Conservation (phyloP, 345 rosid genomes). For the Gossypium herbaceum region DNA sequence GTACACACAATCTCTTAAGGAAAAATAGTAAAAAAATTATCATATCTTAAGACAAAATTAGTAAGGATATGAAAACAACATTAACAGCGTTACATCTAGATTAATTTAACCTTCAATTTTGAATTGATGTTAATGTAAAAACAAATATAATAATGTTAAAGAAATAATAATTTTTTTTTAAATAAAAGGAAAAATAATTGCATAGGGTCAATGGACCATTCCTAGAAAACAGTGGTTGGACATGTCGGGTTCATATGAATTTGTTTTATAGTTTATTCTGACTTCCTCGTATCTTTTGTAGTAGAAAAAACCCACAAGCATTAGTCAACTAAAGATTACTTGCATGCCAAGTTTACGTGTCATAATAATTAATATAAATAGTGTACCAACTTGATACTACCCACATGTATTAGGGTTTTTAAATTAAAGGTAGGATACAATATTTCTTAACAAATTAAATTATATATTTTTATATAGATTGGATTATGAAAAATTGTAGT, state of each 20-base stretch:
- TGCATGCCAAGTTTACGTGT: conserved; percentile 17
- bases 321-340: background rate
- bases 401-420: background rate
- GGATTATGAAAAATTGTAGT: no score
- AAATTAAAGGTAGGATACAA: no score
- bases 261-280: background rate
- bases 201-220: background rate
- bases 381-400: no score
- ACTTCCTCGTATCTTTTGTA: background rate
- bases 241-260: background rate
- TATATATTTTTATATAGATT: no score
- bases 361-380: background rate
- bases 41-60: no score
- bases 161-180: background rate
- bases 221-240: background rate
- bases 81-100: no score
- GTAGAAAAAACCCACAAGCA: background rate
- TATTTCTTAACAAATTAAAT: no score
- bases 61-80: no score
- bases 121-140: background rate
- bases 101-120: background rate
- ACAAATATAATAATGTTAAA: background rate
- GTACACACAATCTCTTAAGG: no score
- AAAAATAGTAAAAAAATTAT: no score
- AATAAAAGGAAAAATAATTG: background rate